Evolutionary conservation across 2,329 filamentous ascomycete species (phyloP).

Genomic region (Huntiella savannae): DNA sequence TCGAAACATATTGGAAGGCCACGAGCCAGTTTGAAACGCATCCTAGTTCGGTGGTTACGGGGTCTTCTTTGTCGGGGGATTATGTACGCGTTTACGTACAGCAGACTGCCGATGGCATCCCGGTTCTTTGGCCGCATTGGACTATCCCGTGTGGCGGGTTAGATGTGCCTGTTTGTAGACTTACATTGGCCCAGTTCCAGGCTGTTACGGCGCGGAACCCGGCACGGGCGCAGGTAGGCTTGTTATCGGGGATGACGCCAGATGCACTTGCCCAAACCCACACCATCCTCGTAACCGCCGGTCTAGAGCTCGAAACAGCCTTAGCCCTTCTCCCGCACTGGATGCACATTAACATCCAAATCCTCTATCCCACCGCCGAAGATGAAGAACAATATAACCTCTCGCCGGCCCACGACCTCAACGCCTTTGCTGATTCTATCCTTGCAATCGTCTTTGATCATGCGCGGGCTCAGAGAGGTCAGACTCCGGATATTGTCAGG

Average conservation of each 20-base stretch:
- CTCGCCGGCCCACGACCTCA: conserved; percentile 63
- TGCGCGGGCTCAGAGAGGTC: conserved; percentile 47
- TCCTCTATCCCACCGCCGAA: conserved; percentile 61
- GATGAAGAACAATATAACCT: conserved; percentile 55
- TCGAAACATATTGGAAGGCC: conserved; percentile 98
- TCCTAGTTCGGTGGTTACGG: conserved; percentile 73
- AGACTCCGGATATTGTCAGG: conserved; percentile 52
- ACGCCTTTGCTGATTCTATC: conserved; percentile 67
- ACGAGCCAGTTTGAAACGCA: conserved; percentile 71
- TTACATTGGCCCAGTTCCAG: conserved; percentile 56
- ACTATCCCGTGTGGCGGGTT: conserved; percentile 56
- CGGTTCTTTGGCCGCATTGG: conserved; percentile 76
- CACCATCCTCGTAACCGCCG: conserved; percentile 51
- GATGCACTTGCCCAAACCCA: conserved; percentile 47
- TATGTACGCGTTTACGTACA: conserved; percentile 87
- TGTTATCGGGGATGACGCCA: conserved; percentile 26
- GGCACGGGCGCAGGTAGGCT: conserved; percentile 25
- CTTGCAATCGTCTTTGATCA: conserved; percentile 81
- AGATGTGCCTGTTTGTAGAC: conserved; percentile 61
- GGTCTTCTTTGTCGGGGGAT: conserved; percentile 87
- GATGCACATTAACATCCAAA: conserved; percentile 80
- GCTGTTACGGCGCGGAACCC: conserved; percentile 27
- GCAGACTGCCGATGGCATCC: conserved; percentile 69
- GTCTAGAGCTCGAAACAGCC: conserved; percentile 62
- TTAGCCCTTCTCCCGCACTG: conserved; percentile 54